These are phyloP conservation scores for Podila verticillata DNA, from an alignment of 192 early-diverging fungal species.

Conservation along the genomic window DNA sequence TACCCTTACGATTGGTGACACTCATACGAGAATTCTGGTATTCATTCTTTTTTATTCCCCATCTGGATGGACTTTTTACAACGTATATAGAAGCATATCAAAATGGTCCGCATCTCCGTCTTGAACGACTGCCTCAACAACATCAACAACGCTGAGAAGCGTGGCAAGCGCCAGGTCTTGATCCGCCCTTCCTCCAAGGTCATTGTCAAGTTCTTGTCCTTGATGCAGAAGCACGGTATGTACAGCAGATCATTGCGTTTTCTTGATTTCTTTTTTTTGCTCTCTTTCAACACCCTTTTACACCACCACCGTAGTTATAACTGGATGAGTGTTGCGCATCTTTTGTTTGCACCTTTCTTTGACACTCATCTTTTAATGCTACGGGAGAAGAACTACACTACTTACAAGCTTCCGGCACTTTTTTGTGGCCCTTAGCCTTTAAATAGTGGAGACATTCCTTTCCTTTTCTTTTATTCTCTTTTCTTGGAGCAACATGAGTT, in stretches of 20 bases:
- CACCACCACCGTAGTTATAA: slow-evolving; percentile 71
- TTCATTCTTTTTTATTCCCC: slow-evolving; percentile 26
- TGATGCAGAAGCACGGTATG: slow-evolving; percentile 98
- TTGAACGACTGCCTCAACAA: slow-evolving; percentile 96
- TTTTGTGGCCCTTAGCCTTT: slow-evolving; percentile 40
- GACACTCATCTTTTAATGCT: slow-evolving; percentile 79
- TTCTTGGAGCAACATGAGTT: slow-evolving; percentile 4
- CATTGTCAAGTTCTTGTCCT: slow-evolving; percentile 97
- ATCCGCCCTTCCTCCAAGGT: slow-evolving; percentile 98
- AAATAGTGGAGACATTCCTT: slow-evolving; percentile 46
- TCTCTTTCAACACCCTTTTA: neutral
- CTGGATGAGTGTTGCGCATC: slow-evolving; percentile 69
- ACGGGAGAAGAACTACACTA: slow-evolving; percentile 64
- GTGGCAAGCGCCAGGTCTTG: slow-evolving; percentile 97
- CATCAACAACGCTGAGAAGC: slow-evolving; percentile 99
- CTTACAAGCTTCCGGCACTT: slow-evolving; percentile 66
- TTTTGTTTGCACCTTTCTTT: slow-evolving; percentile 11
- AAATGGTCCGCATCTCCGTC: slow-evolving; percentile 98
- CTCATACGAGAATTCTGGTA: slow-evolving; percentile 54
- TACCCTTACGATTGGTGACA: slow-evolving; percentile 34
- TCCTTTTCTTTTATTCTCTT: slow-evolving; percentile 6
- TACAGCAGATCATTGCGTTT: slow-evolving; percentile 7
- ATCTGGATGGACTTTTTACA: slow-evolving; percentile 2
- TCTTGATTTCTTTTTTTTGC: slow-evolving; percentile 1
- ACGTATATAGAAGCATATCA: slow-evolving; percentile 48